Evolutionary conservation across 257 asterid genomes (phyloP).

Genomic region (Anisodus tanguticus): DNA sequence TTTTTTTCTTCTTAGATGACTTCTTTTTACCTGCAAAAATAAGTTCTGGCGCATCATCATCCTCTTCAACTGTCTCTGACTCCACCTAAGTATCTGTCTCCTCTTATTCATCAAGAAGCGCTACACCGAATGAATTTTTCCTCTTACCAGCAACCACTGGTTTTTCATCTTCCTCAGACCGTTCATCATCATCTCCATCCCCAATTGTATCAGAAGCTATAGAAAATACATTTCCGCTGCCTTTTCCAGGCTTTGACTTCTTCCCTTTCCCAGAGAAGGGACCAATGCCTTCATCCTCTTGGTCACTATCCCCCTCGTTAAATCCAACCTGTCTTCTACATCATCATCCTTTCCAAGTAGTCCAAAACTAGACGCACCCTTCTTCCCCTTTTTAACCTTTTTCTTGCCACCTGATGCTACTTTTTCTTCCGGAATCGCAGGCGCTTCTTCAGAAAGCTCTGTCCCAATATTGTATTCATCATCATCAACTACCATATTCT

Average conservation of each 20-base stretch:
- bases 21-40: conserved; percentile 86
- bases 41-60: conserved; percentile 49
- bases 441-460: conserved; percentile 59
- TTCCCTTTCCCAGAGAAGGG: conserved; percentile 49
- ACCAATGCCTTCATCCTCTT: conserved; percentile 33
- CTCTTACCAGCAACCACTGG: conserved; percentile 60
- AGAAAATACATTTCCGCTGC: conserved; percentile 39
- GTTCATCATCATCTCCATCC: conserved; percentile 39
- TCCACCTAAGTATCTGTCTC: conserved; percentile 47
- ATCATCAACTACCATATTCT: conserved; percentile 48
- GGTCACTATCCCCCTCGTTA: conserved; percentile 36
- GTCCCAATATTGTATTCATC: conserved; percentile 74
- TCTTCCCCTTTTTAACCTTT: conserved; percentile 71
- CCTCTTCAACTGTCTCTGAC: conserved; percentile 51
- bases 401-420: conserved; percentile 60
- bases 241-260: conserved; percentile 46
- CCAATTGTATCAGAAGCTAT: conserved; percentile 40
- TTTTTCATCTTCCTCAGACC: conserved; percentile 51
- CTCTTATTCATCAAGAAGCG: conserved; percentile 41
- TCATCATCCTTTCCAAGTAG: conserved; percentile 61
- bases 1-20: conserved; percentile 74
- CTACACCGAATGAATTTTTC: conserved; percentile 40
- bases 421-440: conserved; percentile 48
- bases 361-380: conserved; percentile 52
- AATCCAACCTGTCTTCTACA: conserved; percentile 43